Evolutionary conservation across 345 rosid species (phyloP).

Genomic region (Kernera saxatilis): DNA sequence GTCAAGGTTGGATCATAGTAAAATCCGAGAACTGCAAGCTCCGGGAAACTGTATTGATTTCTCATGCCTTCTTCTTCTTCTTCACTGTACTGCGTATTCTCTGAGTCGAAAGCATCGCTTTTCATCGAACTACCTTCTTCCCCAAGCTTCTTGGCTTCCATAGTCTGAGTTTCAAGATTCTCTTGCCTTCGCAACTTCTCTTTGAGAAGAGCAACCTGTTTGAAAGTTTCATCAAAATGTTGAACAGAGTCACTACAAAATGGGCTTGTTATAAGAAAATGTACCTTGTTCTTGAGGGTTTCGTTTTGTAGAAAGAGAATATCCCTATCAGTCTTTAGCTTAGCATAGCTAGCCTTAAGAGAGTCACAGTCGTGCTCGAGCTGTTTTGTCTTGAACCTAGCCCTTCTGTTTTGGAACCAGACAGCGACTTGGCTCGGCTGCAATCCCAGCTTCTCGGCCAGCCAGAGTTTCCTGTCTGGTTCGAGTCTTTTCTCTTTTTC

Average conservation of each 20-base stretch:
- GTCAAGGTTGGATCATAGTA: slow-evolving; percentile 16
- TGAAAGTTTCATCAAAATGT: neutral
- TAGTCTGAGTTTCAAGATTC: neutral
- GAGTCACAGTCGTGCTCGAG: slow-evolving; percentile 54
- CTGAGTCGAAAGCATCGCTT: neutral
- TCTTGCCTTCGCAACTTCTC: slow-evolving; percentile 38
- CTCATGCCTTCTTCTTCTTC: neutral
- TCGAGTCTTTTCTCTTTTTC: slow-evolving; percentile 69
- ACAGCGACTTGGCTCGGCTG: slow-evolving; percentile 77
- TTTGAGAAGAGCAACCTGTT: slow-evolving; percentile 47
- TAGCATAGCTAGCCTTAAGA: slow-evolving; percentile 44
- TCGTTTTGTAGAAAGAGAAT: slow-evolving; percentile 44
- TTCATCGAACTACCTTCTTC: slow-evolving; percentile 7
- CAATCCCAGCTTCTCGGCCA: slow-evolving; percentile 65
- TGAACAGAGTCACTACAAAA: neutral
- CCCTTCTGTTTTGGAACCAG: slow-evolving; percentile 85
- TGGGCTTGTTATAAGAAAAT: neutral
- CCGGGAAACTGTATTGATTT: slow-evolving; percentile 27
- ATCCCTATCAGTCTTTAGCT: slow-evolving; percentile 56
- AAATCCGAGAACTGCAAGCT: slow-evolving; percentile 25
- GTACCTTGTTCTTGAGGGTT: slow-evolving; percentile 53
- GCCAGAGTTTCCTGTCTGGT: slow-evolving; percentile 61
- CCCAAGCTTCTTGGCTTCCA: slow-evolving; percentile 10
- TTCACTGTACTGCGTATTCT: neutral
- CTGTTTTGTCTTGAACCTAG: slow-evolving; percentile 64